Evolutionary conservation across 2,329 filamentous ascomycete species (phyloP).

Genomic region (Penicillium paneum): DNA sequence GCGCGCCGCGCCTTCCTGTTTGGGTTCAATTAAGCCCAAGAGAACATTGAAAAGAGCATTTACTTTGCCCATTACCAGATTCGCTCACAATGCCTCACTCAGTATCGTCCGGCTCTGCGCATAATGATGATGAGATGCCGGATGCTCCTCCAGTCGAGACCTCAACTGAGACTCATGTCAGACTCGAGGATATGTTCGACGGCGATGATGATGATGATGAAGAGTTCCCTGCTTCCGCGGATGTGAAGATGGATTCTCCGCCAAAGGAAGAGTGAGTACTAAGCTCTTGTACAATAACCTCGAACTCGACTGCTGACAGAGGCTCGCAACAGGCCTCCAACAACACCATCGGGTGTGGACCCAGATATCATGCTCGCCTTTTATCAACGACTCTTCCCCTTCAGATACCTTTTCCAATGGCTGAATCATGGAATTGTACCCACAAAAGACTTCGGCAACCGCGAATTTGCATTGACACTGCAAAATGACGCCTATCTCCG

Average conservation of each 20-base stretch:
- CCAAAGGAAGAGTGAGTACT: conserved; percentile 37
- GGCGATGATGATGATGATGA: conserved; percentile 53
- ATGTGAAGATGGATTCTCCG: conserved; percentile 43
- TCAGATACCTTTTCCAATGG: conserved; percentile 94
- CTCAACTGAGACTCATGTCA: conserved; percentile 30
- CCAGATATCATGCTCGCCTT: conserved; percentile 87
- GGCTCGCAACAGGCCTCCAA: conserved; percentile 25
- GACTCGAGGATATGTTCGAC: conserved; percentile 60
- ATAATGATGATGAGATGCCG: conserved; percentile 41
- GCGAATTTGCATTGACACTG: conserved; percentile 95
- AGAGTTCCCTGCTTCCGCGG: conserved; percentile 55
- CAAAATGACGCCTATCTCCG: conserved; percentile 87
- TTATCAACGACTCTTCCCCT: conserved; percentile 93
- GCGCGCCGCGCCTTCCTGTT: conserved; percentile 19
- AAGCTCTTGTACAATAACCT: neutral
- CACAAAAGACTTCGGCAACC: conserved; percentile 81
- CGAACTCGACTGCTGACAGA: conserved; percentile 11
- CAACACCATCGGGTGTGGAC: conserved; percentile 57
- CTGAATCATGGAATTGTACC: conserved; percentile 89
- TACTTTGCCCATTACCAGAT: neutral
- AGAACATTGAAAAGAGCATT: neutral
- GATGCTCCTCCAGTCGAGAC: conserved; percentile 35
- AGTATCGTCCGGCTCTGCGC: conserved; percentile 39
- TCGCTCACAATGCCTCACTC: conserved; percentile 38
- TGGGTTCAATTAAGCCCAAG: conserved; percentile 18